Base-by-base conservation (phyloP, 768 basidiomycete species). In the Brasilioporus rufonigricans region DNA sequence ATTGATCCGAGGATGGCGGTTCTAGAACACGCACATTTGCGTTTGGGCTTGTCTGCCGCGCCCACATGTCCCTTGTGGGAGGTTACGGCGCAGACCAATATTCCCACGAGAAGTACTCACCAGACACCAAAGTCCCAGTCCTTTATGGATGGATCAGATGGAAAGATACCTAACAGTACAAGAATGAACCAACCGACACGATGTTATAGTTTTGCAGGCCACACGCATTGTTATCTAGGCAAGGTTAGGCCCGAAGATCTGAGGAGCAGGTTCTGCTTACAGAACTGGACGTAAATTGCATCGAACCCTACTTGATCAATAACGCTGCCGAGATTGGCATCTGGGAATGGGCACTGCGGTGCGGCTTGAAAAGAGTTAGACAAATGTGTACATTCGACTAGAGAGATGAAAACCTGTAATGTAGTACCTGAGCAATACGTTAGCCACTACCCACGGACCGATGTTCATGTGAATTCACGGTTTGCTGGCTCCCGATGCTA, bases 231-330 rank as follows among this genome's bases (percentile, higher is more conserved):
- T 80, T 75, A 57, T 80, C 77, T 77, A 27, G 14, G 5, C 13
- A 29, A 14, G 24, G 23, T 52, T 26, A 41, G 38, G 38, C 21
- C 7, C 7, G 21, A 52, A 18, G 14, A 9, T 39, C 38, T 4
- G 19, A 26, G 27, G 51, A 48, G 24, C 47, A 41, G 23, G 19
- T 29, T 26, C 33, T 29, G 36, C 55, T 53, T 32, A 57, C 80
- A 82, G 66, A 89, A 86, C 65, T 87, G 87, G 33, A 89, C 86
- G 63, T 87, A 89, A 55, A 90, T 72, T 2, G 85, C 86, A 70
- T 90, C 88, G 58, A 89, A 90, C 5, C 66, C 76, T 12, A 81
- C 86, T 1, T 75, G 61, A 61, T 87, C 81, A 51, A 89, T 72
- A 21, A 86, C 83, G 10, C 74, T 73, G 11, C 83, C 79, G 8